A percentile compares a stretch with the other conserved stretches of the same genome.
phyloP scores from a whole-genome alignment of 441 rosid species.

The Adansonia grandidieri region DNA sequence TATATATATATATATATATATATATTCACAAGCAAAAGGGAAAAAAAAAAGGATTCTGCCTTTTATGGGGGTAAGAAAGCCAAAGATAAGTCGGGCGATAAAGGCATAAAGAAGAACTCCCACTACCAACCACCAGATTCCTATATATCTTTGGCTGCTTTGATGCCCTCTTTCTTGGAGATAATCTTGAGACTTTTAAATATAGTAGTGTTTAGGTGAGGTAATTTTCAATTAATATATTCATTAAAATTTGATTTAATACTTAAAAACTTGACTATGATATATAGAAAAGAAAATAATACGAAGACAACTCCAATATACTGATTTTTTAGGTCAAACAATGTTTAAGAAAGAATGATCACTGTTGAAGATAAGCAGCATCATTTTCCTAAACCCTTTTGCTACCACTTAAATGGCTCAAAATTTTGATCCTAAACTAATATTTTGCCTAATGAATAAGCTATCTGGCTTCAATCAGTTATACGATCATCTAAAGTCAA shows the following conservation, averaged over 20 bases:
- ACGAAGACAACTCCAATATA: too few species aligned
- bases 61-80: slow-evolving; percentile 20
- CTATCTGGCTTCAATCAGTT: background rate
- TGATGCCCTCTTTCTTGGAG: slow-evolving; percentile 37
- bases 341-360: slow-evolving; percentile 21
- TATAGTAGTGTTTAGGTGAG: background rate
- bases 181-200: background rate
- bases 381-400: slow-evolving; percentile 13
- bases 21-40: background rate
- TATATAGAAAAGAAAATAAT: too few species aligned
- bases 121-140: slow-evolving; percentile 54
- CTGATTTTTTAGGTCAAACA: too few species aligned
- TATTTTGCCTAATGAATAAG: background rate
- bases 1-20: too few species aligned
- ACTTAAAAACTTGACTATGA: too few species aligned
- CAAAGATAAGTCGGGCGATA: slow-evolving; percentile 41
- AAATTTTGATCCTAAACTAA: background rate
- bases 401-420: background rate
- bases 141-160: slow-evolving; percentile 21
- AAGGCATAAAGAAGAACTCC: slow-evolving; percentile 64
- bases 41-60: background rate
- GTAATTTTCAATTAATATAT: too few species aligned
- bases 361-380: slow-evolving; percentile 32
- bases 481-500: background rate
- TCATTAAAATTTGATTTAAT: too few species aligned